Evolutionary conservation across 305 asterid genomes (phyloP).

Genomic region (Ajuga reptans): DNA sequence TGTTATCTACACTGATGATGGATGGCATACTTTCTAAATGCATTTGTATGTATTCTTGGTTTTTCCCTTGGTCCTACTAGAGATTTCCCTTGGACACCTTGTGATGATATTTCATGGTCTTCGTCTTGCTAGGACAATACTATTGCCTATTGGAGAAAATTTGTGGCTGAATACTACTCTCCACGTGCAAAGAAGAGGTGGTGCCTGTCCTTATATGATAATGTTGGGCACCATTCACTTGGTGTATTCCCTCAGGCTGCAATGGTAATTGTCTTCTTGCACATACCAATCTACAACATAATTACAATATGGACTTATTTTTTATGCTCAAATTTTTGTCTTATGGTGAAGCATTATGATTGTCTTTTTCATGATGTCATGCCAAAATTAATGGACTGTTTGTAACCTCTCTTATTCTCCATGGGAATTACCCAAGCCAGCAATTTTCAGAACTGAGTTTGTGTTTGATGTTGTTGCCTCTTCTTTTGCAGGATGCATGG

Average conservation of each 20-base stretch:
- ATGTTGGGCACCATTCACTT: conserved; percentile 76
- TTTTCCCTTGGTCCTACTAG: conserved; percentile 10
- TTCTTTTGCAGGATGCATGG: conserved; percentile 72
- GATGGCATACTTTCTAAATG: conserved; percentile 7
- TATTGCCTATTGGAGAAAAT: conserved; percentile 91
- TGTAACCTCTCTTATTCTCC: conserved; percentile 1
- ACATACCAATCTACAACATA: neutral
- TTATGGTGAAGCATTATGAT: neutral
- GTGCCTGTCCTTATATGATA: conserved; percentile 81
- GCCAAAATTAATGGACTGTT: neutral
- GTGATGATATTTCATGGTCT: neutral
- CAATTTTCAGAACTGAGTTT: neutral
- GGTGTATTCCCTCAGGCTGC: conserved; percentile 93
- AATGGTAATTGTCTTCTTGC: conserved; percentile 48
- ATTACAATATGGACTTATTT: neutral
- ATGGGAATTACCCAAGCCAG: neutral
- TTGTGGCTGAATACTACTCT: conserved; percentile 85
- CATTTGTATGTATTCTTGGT: conserved; percentile 4
- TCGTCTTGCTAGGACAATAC: conserved; percentile 53
- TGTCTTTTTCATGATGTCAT: conserved; percentile 7
- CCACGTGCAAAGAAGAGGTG: conserved; percentile 93
- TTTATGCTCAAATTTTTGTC: conserved; percentile 5
- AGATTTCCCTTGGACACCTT: conserved; percentile 1
- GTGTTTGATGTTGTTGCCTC: conserved; percentile 14
- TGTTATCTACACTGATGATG: neutral